These are phyloP conservation scores for Serendipita sp. DNA, from an alignment of 768 basidiomycete genomes.

Conservation along the genomic window DNA sequence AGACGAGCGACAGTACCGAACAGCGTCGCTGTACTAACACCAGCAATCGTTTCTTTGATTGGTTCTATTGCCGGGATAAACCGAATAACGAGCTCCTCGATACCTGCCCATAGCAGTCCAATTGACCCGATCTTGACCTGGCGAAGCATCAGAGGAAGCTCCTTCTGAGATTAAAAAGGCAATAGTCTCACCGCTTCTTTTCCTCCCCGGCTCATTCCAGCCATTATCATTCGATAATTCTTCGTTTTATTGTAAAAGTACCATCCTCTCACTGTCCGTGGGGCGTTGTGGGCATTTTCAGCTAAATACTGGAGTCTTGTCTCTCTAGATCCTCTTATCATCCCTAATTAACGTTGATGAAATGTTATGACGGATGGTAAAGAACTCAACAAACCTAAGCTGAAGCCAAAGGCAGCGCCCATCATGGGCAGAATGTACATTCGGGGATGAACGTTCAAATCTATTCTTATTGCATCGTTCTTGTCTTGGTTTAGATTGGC, in stretches of 20 bases:
- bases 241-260: slow-evolving; percentile 95
- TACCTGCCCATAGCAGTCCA: slow-evolving; percentile 32
- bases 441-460: slow-evolving; percentile 35
- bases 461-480: neutral
- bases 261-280: slow-evolving; percentile 78
- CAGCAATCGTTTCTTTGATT: slow-evolving; percentile 44
- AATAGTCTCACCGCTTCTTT: slow-evolving; percentile 25
- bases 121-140: slow-evolving; percentile 27
- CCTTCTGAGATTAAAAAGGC: neutral
- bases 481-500: neutral
- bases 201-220: slow-evolving; percentile 51
- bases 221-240: slow-evolving; percentile 70
- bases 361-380: neutral
- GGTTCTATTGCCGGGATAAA: slow-evolving; percentile 22
- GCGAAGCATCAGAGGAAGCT: neutral
- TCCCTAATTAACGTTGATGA: slow-evolving; percentile 10
- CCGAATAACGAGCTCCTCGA: slow-evolving; percentile 29
- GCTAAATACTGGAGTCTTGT: slow-evolving; percentile 71
- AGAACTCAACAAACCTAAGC: slow-evolving; percentile 34
- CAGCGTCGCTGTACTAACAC: slow-evolving; percentile 40
- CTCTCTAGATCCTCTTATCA: slow-evolving; percentile 45
- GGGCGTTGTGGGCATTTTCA: slow-evolving; percentile 82
- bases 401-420: slow-evolving; percentile 41
- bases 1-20: slow-evolving; percentile 46
- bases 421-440: slow-evolving; percentile 44